A percentile compares a stretch with the other conserved stretches of the same genome.
phyloP scores from a whole-genome alignment of 306 rosid genomes.

The Fragaria vesca region DNA sequence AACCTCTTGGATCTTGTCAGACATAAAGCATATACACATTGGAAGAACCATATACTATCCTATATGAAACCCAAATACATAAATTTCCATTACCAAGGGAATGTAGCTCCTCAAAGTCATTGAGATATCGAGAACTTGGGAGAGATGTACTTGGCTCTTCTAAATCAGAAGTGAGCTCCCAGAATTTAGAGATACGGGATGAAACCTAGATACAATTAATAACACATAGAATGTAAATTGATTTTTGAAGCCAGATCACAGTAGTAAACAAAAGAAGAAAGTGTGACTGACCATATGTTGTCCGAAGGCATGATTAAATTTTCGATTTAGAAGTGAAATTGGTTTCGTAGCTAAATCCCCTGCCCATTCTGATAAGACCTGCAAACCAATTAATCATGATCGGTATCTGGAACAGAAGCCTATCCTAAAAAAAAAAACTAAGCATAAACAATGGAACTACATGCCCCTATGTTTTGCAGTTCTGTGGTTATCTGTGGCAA shows the following conservation, averaged over 20 bases:
- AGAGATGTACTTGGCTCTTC: slow-evolving; percentile 57
- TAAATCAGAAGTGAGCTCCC: slow-evolving; percentile 67
- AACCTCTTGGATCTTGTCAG: neutral
- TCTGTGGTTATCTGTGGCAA: slow-evolving; percentile 72
- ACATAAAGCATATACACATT: neutral
- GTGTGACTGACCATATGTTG: slow-evolving; percentile 56
- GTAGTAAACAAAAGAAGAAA: slow-evolving; percentile 17
- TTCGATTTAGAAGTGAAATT: slow-evolving; percentile 53
- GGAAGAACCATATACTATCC: slow-evolving; percentile 9
- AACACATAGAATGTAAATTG: slow-evolving; percentile 4
- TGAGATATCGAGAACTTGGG: slow-evolving; percentile 78
- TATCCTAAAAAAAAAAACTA: slow-evolving; percentile 20
- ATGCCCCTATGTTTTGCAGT: slow-evolving; percentile 73
- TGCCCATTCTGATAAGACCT: slow-evolving; percentile 80
- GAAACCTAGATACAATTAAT: slow-evolving; percentile 53
- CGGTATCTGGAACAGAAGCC: slow-evolving; percentile 28
- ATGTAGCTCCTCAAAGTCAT: slow-evolving; percentile 91
- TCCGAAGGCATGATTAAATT: slow-evolving; percentile 57
- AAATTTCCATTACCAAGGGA: slow-evolving; percentile 68
- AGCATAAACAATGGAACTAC: slow-evolving; percentile 15
- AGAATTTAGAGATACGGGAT: slow-evolving; percentile 62
- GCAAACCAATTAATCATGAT: slow-evolving; percentile 38
- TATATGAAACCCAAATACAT: slow-evolving; percentile 7
- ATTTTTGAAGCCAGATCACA: slow-evolving; percentile 22
- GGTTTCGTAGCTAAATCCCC: slow-evolving; percentile 71